Evolutionary conservation across 805 yeast genomes (phyloP), one percentile per base, ranked within the genome.

Genomic region (Candida maris): DNA sequence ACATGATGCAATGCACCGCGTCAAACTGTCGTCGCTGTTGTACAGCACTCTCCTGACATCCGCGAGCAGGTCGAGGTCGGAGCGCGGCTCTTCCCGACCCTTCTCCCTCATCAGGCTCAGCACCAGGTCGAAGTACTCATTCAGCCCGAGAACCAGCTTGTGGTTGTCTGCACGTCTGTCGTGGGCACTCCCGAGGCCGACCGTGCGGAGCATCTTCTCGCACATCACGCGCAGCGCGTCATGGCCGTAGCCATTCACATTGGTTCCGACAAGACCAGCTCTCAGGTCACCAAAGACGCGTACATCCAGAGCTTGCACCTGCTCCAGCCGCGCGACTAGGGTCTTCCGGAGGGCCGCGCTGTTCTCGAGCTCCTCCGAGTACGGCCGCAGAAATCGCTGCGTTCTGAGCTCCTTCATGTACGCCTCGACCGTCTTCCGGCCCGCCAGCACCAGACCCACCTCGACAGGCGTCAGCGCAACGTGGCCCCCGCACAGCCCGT

Each of bases 381-480:
- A 34, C 17, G 38, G 35, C 19, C 35, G 23, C 12, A 44, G 19
- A 17, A 26, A 32, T n/a, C 38, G 27, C 21, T 39, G 19, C 3
- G 27, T 33, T 4, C 35, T 32, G 30, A 44, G 21, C 19, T 31
- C 38, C 14, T 32, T 15, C 9, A 38, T 19, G 22, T 44, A 44
- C 30, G 35, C 45, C 18, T 26, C 22, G 21, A 41, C n/a, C 26
- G 33, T 37, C 16, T 38, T 36, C 32, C 30, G 32, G 13, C 25
- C 28, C 4, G 39, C 24, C 30, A 44, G 29, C 10, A 44, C 25
- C 23, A 44, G 30, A 13, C 41, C 39, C 6, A 30, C 15, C 36
- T 44, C 48, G 13, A 40, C 13, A 3, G 43, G 48, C 10, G 48
- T 44, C 35, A 44, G 24, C 14, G 5, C 24, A 15, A 38, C 26